A percentile compares a stretch with the other conserved stretches of the same genome.
Conservation (phyloP, 805 yeast species). For the Yamadazyma scolyti region DNA sequence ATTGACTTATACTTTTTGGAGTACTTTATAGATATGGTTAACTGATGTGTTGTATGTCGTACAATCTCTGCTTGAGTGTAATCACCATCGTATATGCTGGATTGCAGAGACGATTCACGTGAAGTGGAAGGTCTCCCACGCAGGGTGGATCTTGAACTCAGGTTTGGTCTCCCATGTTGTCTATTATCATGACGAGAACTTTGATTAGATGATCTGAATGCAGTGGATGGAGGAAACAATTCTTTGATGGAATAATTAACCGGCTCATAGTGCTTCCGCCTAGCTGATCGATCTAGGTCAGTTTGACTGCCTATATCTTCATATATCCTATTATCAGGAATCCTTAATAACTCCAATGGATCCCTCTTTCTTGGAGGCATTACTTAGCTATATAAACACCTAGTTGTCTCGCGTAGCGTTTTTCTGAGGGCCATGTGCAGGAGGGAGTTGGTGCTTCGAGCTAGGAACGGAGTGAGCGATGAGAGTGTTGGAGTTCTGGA, state of each 20-base stretch:
- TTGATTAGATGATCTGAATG: no score
- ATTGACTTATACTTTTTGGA: slow-evolving; percentile 3
- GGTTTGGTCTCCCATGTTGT: no score
- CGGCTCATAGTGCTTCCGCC: slow-evolving; percentile 14
- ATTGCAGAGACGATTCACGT: no score
- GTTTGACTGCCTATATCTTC: slow-evolving; percentile 15
- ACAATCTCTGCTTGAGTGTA: no score
- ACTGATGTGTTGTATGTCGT: no score
- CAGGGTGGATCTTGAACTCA: no score
- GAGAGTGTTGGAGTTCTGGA: no score
- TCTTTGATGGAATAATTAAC: slow-evolving; percentile 1
- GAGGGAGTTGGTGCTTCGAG: no score
- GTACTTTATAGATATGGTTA: slow-evolving; percentile 2
- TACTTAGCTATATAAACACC: background rate
- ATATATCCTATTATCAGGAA: slow-evolving; percentile 26
- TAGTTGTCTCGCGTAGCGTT: background rate
- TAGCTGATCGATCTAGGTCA: slow-evolving; percentile 18
- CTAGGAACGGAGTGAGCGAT: background rate
- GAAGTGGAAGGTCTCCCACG: no score
- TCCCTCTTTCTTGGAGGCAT: slow-evolving; percentile 19
- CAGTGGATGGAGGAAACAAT: no score
- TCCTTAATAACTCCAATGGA: slow-evolving; percentile 24
- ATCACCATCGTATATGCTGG: no score
- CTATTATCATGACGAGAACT: no score
- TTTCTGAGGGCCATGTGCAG: background rate